phyloP scores from a whole-genome alignment of 192 early-diverging fungal species.

The Entomortierella lignicola region DNA sequence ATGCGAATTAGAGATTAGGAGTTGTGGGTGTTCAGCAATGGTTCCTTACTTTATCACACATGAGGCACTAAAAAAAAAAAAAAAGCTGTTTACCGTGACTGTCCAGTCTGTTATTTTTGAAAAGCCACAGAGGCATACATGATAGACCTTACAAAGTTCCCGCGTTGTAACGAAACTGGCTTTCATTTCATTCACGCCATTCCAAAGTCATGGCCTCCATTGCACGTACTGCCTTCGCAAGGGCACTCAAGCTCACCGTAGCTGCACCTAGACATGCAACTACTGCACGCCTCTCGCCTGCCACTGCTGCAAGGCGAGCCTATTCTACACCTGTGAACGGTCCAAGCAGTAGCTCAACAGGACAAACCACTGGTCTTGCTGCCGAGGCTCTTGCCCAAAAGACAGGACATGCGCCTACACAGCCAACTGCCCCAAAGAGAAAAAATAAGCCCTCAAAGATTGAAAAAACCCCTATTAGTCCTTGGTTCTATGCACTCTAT shows the following conservation, averaged over 20 bases:
- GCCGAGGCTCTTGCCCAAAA: conserved; percentile 59
- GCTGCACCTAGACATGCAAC: too few relatives aligned
- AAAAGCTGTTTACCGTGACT: conserved; percentile 14
- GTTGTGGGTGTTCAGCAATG: not conserved
- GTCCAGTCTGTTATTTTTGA: not conserved
- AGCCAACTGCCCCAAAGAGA: conserved; percentile 60
- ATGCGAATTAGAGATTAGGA: not conserved
- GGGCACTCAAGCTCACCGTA: conserved; percentile 16
- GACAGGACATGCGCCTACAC: conserved; percentile 38
- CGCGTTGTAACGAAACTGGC: not conserved
- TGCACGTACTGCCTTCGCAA: conserved; percentile 34
- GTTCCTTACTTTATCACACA: not conserved
- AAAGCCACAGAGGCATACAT: not conserved
- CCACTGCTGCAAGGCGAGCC: conserved; percentile 34
- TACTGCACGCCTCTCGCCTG: conserved; percentile 27
- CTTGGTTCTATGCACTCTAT: conserved; percentile 52
- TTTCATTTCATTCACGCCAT: conserved; percentile 6
- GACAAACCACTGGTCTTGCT: conserved; percentile 45
- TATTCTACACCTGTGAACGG: conserved; percentile 31
- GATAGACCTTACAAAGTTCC: not conserved
- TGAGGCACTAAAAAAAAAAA: conserved; percentile 11
- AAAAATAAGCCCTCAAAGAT: conserved; percentile 65
- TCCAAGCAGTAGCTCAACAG: not conserved
- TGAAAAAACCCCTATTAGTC: conserved; percentile 52
- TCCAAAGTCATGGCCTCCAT: conserved; percentile 32